These are phyloP conservation scores for Trichophyton verrucosum DNA, from an alignment of 2,329 filamentous ascomycete species.

Conservation along the genomic window DNA sequence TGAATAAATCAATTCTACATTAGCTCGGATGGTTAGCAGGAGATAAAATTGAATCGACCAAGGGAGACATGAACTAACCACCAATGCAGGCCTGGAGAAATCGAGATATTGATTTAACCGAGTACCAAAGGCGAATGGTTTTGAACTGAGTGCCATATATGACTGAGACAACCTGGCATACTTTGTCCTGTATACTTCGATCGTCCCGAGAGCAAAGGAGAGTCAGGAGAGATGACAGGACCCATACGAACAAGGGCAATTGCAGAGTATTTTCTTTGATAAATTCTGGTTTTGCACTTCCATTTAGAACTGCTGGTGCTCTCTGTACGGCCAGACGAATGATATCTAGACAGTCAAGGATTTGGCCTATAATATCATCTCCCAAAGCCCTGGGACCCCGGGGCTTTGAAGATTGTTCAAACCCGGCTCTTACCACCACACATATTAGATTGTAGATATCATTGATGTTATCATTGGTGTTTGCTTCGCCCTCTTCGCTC, in stretches of 20 bases:
- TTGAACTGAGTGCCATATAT: conserved; percentile 25
- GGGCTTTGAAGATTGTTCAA: conserved; percentile 49
- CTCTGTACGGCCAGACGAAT: conserved; percentile 62
- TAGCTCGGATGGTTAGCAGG: not conserved
- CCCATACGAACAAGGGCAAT: conserved; percentile 42
- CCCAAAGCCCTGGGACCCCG: conserved; percentile 19
- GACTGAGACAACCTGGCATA: conserved; percentile 24
- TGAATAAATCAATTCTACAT: conserved; percentile 24
- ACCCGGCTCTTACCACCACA: conserved; percentile 65
- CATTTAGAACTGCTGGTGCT: conserved; percentile 54
- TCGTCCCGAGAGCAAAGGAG: conserved; percentile 34
- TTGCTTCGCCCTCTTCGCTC: conserved; percentile 31
- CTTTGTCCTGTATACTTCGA: conserved; percentile 29
- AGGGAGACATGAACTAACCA: conserved; percentile 21
- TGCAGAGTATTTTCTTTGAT: conserved; percentile 33
- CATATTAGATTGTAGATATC: conserved; percentile 79
- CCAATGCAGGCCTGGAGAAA: conserved; percentile 26
- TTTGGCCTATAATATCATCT: conserved; percentile 36
- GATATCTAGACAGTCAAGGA: conserved; percentile 61
- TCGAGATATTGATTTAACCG: conserved; percentile 20
- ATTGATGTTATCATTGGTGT: conserved; percentile 52
- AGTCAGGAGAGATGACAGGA: conserved; percentile 42
- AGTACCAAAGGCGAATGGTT: conserved; percentile 20
- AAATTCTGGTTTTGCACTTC: conserved; percentile 50
- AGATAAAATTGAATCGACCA: not conserved